These are phyloP conservation scores for Diaporthe sp. DNA, from an alignment of 2,329 filamentous ascomycete genomes.

Conservation along the genomic window DNA sequence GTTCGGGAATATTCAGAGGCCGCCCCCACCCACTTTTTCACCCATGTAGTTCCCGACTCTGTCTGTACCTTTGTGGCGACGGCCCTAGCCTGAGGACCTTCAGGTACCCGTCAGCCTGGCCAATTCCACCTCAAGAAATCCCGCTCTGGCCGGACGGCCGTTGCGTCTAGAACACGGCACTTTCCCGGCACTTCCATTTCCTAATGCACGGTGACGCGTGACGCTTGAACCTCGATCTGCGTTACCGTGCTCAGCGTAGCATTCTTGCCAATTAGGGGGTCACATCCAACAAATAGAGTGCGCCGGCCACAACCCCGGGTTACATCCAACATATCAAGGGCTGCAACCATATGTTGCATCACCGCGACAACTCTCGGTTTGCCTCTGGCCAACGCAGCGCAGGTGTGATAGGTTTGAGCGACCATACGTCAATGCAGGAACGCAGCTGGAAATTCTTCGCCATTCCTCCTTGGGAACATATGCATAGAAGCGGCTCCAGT, in stretches of 20 bases:
- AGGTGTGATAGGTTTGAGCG: slow-evolving; percentile 3
- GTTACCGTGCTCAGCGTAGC: slow-evolving; percentile 8
- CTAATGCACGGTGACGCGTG: slow-evolving; percentile 30
- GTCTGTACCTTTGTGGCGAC: slow-evolving; percentile 19
- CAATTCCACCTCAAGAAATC: slow-evolving; percentile 9
- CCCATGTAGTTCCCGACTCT: neutral
- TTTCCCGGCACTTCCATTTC: slow-evolving; percentile 15
- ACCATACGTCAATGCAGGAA: slow-evolving; percentile 18
- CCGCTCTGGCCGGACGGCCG: slow-evolving; percentile 15
- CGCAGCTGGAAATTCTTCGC: neutral
- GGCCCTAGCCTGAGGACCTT: neutral
- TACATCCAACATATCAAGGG: slow-evolving; percentile 11
- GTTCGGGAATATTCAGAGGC: neutral
- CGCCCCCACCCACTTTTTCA: slow-evolving; percentile 8
- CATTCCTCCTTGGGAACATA: neutral
- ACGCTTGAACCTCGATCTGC: slow-evolving; percentile 14
- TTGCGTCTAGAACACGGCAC: slow-evolving; percentile 33
- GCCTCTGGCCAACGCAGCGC: neutral
- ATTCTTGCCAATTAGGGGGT: slow-evolving; percentile 15
- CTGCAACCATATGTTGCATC: slow-evolving; percentile 5
- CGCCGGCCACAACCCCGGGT: neutral
- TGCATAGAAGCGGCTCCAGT: slow-evolving; percentile 19
- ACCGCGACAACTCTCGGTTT: slow-evolving; percentile 26
- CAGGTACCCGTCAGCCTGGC: slow-evolving; percentile 16
- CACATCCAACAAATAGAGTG: slow-evolving; percentile 26